These are phyloP conservation scores for Helotiales sp. DNA, from an alignment of 2,329 filamentous ascomycete species.

Conservation along the genomic window DNA sequence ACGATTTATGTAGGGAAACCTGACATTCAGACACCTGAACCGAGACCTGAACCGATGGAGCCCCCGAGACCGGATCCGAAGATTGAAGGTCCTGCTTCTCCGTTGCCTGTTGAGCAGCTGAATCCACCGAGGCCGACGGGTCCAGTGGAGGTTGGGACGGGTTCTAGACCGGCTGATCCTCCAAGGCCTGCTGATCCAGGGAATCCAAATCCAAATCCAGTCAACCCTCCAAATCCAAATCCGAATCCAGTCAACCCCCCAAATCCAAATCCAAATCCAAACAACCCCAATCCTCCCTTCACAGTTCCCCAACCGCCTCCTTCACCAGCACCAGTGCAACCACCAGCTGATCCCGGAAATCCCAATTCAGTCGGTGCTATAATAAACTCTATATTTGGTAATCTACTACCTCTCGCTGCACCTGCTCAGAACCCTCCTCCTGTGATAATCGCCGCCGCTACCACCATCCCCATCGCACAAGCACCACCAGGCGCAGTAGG, in stretches of 20 bases:
- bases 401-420: background rate
- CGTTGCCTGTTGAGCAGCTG: background rate
- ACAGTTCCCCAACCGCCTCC: conserved; percentile 4
- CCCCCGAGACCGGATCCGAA: background rate
- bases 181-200: too few species aligned
- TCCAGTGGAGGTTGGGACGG: background rate
- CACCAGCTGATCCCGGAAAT: background rate
- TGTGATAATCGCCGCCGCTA: conserved; percentile 10
- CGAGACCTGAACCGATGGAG: background rate
- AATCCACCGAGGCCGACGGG: background rate
- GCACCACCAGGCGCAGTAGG: conserved; percentile 17
- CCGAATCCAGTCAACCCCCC: background rate
- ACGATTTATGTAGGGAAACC: conserved; percentile 14
- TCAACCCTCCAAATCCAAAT: background rate
- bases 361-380: conserved; percentile 9
- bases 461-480: conserved; percentile 16
- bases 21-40: background rate
- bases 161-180: background rate
- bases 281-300: background rate
- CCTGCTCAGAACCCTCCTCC: conserved; percentile 1
- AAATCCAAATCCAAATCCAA: background rate
- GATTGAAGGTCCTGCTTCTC: background rate
- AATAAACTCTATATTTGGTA: conserved; percentile 12
- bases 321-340: background rate
- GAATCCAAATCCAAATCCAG: background rate